Evolutionary conservation across 108 stramenopile genomes (phyloP), one percentile per base, ranked within the genome.

Genomic region (Cyclotella cryptica): DNA sequence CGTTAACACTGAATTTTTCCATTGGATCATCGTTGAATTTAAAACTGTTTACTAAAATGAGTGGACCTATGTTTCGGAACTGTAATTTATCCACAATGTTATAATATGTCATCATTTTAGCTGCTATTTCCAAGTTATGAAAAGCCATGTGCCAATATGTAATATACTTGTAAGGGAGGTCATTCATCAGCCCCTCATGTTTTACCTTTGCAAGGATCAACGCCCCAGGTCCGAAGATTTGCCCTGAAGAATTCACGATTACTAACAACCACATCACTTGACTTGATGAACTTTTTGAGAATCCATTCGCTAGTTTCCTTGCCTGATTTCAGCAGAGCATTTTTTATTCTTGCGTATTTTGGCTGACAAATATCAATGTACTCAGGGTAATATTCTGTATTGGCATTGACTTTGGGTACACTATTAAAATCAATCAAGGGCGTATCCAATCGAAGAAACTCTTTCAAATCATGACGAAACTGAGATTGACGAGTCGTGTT

Each of bases 291-390:
- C 11, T 68, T 65, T 6, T 72, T 52, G 2, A 49, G 52, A 72
- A 78, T 71, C 77, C 77, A 78, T 2, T 41, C 35, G 17, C 64
- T 64, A 14, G 60, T 47, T 27, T 55, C 44, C 59, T 22, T 70
- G 4, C 77, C 77, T 41, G 42, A 53, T 30, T 13, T 53, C 68
- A 69, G 14, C n/a, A 69, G 43, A 19, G 1, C 14, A 22, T 29
- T 52, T 18, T 57, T 46, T 0, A 77, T 4, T 12, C 19, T 63
- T 15, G 27, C 43, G 47, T 60, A 72, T 46, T 72, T 40, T n/a
- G 21, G 27, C 12, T 78, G 70, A 45, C 77, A 78, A 19, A 78
- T 78, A 21, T 78, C 13, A 13, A 78, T 78, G 42, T 59, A 58
- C 29, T 75, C 75, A 3, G 54, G 55, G 27, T 75, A 42, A 13